Percentiles rank a stretch among this genome's conserved stretches.
These are phyloP conservation scores for Talaromyces ruber DNA, from an alignment of 495 filamentous ascomycete genomes.

Conservation along the genomic window DNA sequence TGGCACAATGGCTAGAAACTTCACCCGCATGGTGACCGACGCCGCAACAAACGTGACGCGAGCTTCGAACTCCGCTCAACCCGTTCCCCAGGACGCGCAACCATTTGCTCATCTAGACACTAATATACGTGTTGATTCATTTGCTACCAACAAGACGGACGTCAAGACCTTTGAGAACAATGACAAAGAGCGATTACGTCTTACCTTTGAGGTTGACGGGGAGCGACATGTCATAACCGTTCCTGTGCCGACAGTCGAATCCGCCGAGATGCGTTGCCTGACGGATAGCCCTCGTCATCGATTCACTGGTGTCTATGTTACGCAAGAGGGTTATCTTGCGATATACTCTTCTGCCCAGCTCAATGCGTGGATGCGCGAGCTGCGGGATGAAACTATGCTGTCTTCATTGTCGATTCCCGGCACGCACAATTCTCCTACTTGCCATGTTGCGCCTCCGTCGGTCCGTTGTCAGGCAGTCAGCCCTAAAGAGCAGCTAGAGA, in stretches of 20 bases:
- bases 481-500: constrained; percentile 67
- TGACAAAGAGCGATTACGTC: constrained; percentile 47
- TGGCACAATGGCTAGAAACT: constrained; percentile 33
- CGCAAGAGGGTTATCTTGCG: constrained; percentile 54
- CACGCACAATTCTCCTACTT: constrained; percentile 90
- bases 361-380: constrained; percentile 69
- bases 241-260: constrained; percentile 45
- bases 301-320: constrained; percentile 68
- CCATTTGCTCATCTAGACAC: constrained; percentile 49
- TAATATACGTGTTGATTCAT: constrained; percentile 48
- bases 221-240: constrained; percentile 54
- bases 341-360: constrained; percentile 68
- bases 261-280: constrained; percentile 46
- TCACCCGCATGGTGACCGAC: constrained; percentile 40
- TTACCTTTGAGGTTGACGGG: constrained; percentile 53
- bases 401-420: constrained; percentile 86
- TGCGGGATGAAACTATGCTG: constrained; percentile 59
- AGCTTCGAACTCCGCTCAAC: constrained; percentile 24
- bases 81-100: constrained; percentile 38
- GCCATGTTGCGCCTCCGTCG: constrained; percentile 73
- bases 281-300: constrained; percentile 47
- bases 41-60: constrained; percentile 29
- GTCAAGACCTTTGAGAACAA: constrained; percentile 34
- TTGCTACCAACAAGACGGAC: constrained; percentile 46
- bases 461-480: constrained; percentile 87